Evolutionary conservation across 2,329 filamentous ascomycete genomes (phyloP).

Genomic region (Biscogniauxia mediterranea): DNA sequence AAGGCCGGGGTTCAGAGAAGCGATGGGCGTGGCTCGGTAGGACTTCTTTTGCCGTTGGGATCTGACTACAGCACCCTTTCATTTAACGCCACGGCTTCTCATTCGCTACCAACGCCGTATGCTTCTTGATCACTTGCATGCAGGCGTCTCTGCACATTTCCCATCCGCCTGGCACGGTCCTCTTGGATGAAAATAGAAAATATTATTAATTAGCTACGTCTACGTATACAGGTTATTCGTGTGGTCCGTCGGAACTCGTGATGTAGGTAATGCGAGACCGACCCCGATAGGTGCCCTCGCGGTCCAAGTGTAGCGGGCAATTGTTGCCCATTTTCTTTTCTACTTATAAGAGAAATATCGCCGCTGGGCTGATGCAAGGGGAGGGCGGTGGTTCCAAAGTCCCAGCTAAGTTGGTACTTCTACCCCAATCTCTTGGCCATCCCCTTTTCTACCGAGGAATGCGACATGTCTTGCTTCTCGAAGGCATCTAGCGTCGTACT

Average conservation of each 20-base stretch:
- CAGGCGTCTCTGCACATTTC: background rate
- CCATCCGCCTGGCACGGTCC: background rate
- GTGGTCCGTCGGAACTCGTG: background rate
- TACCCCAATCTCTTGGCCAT: background rate
- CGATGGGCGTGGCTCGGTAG: background rate
- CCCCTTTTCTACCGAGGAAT: background rate
- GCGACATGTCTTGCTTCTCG: background rate
- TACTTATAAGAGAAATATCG: background rate
- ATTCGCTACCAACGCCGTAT: background rate
- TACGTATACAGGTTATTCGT: background rate
- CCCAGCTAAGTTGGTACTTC: background rate
- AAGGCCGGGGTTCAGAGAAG: background rate
- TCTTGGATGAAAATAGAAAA: background rate
- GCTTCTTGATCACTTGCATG: background rate
- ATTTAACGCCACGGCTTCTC: background rate
- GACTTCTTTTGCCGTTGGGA: background rate
- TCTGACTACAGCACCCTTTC: background rate
- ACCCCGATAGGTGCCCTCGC: background rate
- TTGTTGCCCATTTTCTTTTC: background rate
- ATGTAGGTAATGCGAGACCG: background rate
- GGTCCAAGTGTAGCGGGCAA: background rate
- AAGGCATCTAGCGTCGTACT: background rate
- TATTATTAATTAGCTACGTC: background rate
- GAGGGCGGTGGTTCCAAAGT: background rate
- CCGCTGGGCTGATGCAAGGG: background rate